Conservation (phyloP, 768 basidiomycete genomes). For the Lactifluus volemus region DNA sequence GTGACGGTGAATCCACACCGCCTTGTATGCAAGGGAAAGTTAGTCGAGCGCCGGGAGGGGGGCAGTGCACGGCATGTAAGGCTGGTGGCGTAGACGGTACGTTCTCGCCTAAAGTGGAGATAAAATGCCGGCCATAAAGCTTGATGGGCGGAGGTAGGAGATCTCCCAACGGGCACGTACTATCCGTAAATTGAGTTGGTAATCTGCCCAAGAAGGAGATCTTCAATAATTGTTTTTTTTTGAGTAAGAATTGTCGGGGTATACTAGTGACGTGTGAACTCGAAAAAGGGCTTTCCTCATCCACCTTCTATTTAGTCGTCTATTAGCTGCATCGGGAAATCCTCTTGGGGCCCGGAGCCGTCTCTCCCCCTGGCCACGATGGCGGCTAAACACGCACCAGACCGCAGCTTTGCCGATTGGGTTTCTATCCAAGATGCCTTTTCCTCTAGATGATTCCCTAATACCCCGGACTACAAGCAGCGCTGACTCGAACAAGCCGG, state of each 20-base stretch:
- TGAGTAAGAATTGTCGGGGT: neutral
- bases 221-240: neutral
- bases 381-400: neutral
- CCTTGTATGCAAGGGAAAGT: neutral
- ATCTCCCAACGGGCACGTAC: slow-evolving; percentile 3
- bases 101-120: slow-evolving; percentile 10
- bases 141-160: slow-evolving; percentile 5
- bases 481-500: slow-evolving; percentile 13
- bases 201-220: neutral
- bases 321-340: slow-evolving; percentile 12
- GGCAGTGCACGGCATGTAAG: neutral
- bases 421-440: neutral
- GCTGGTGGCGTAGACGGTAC: slow-evolving; percentile 9
- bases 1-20: neutral
- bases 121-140: neutral
- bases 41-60: neutral
- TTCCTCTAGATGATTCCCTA: slow-evolving; percentile 17
- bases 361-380: slow-evolving; percentile 3
- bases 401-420: slow-evolving; percentile 16
- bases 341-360: slow-evolving; percentile 1
- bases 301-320: slow-evolving; percentile 14
- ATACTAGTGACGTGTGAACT: slow-evolving; percentile 1
- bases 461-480: slow-evolving; percentile 8
- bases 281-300: slow-evolving; percentile 2
- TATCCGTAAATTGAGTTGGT: neutral